phyloP scores from a whole-genome alignment of 345 rosid species.

The Hypericum perforatum region DNA sequence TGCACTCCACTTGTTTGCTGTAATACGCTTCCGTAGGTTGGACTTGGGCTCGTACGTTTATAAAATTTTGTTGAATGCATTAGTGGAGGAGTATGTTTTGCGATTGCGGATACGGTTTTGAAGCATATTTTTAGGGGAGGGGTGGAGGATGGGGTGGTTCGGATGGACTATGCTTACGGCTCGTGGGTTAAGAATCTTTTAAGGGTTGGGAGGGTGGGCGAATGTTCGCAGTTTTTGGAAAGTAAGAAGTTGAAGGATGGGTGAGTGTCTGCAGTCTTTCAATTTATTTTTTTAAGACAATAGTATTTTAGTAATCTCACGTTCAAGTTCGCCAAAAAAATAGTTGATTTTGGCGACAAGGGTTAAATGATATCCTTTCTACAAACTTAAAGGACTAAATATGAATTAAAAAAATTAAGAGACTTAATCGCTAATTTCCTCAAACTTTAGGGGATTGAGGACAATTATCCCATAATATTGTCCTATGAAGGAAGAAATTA shows the following conservation, averaged over 20 bases:
- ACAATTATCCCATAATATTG: too few relatives aligned
- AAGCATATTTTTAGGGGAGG: conserved; percentile 51
- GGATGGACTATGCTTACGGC: conserved; percentile 44
- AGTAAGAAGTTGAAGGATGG: conserved; percentile 36
- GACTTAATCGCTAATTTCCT: too few relatives aligned
- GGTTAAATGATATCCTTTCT: too few relatives aligned
- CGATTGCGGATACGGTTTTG: conserved; percentile 32
- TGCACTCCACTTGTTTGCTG: conserved; percentile 68
- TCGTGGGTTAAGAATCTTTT: conserved; percentile 49
- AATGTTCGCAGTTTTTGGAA: conserved; percentile 47
- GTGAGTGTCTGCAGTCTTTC: too few relatives aligned
- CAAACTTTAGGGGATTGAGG: too few relatives aligned
- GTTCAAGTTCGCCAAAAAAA: too few relatives aligned
- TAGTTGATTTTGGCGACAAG: too few relatives aligned
- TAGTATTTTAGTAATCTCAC: too few relatives aligned
- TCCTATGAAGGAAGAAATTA: too few relatives aligned
- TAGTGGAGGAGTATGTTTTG: conserved; percentile 54
- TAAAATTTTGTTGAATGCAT: conserved; percentile 58
- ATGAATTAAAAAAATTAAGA: too few relatives aligned
- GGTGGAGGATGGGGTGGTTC: conserved; percentile 27
- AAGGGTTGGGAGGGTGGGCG: conserved; percentile 32
- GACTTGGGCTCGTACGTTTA: conserved; percentile 60
- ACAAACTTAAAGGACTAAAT: too few relatives aligned
- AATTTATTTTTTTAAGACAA: too few relatives aligned
- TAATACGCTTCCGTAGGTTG: conserved; percentile 60